A percentile compares a stretch with the other conserved stretches of the same genome.
phyloP scores from a whole-genome alignment of 1,284 basidiomycete genomes.

The Melampsora americana region DNA sequence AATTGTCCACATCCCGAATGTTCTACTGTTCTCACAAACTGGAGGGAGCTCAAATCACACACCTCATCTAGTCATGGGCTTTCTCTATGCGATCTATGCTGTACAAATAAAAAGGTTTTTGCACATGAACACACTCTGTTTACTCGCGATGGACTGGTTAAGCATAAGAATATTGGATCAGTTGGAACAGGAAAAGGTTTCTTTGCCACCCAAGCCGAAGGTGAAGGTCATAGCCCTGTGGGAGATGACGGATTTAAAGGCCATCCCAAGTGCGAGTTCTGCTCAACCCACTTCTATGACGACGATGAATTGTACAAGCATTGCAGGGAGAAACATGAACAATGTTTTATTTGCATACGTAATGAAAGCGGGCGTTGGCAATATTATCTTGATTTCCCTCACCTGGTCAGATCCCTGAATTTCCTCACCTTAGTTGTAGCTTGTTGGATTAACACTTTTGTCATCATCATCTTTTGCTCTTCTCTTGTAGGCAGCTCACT shows the following conservation, averaged over 20 bases:
- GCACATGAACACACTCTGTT: constrained; percentile 90
- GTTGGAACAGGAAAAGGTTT: constrained; percentile 54
- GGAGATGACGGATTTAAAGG: constrained; percentile 57
- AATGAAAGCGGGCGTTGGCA: constrained; percentile 69
- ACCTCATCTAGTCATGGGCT: constrained; percentile 70
- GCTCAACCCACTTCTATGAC: constrained; percentile 80
- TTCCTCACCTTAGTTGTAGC: neutral
- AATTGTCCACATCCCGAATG: constrained; percentile 60
- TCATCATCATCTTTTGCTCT: constrained; percentile 34
- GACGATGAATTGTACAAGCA: constrained; percentile 91
- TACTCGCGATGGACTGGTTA: constrained; percentile 64
- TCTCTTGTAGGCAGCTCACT: constrained; percentile 46
- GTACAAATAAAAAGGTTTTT: constrained; percentile 88
- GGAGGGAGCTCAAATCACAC: constrained; percentile 83
- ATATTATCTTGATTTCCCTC: constrained; percentile 65
- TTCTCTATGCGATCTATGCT: constrained; percentile 83
- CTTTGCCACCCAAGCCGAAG: constrained; percentile 46
- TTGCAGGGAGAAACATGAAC: constrained; percentile 90
- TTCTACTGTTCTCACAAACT: constrained; percentile 76
- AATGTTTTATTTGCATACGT: constrained; percentile 86
- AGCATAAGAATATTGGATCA: constrained; percentile 64
- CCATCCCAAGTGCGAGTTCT: constrained; percentile 87
- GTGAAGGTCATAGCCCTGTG: constrained; percentile 1
- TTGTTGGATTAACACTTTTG: constrained; percentile 9
- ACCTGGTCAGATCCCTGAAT: constrained; percentile 44